Percentiles rank a stretch among this genome's conserved stretches.
Conservation (phyloP, 805 yeast species). For the Sugiyamaella chiloensis region DNA sequence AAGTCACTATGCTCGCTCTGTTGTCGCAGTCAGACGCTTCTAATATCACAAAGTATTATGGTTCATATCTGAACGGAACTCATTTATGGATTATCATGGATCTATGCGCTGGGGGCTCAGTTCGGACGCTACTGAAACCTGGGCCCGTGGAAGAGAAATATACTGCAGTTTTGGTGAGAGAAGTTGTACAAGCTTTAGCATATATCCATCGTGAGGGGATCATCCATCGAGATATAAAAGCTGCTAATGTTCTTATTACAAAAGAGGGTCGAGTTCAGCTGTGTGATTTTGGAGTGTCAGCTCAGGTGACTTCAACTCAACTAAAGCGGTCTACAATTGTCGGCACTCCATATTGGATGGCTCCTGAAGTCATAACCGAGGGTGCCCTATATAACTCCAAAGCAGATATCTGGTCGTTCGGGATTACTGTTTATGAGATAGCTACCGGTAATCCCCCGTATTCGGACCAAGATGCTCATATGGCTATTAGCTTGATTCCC, state of each 20-base stretch:
- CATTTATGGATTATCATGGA: slow-evolving; percentile 97
- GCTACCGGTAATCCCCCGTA: slow-evolving; percentile 98
- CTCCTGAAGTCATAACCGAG: slow-evolving; percentile 46
- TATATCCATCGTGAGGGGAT: slow-evolving; percentile 86
- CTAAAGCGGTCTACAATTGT: slow-evolving; percentile 91
- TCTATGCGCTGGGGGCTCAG: slow-evolving; percentile 93
- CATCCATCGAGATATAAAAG: slow-evolving; percentile 93
- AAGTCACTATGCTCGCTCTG: slow-evolving; percentile 80
- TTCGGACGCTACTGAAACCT: slow-evolving; percentile 78
- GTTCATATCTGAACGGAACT: slow-evolving; percentile 83
- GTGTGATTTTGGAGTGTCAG: slow-evolving; percentile 99
- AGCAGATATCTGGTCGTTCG: slow-evolving; percentile 97
- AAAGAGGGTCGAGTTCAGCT: slow-evolving; percentile 87
- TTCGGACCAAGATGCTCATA: slow-evolving; percentile 87
- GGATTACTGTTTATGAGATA: slow-evolving; percentile 89
- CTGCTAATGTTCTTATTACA: slow-evolving; percentile 88
- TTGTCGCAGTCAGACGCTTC: slow-evolving; percentile 66
- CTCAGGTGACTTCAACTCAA: slow-evolving; percentile 73
- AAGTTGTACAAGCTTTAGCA: slow-evolving; percentile 69
- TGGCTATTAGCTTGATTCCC: slow-evolving; percentile 93
- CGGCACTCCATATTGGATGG: slow-evolving; percentile 58
- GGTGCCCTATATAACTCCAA: slow-evolving; percentile 52
- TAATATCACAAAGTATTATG: slow-evolving; percentile 91
- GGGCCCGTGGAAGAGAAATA: slow-evolving; percentile 85
- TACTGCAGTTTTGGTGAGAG: slow-evolving; percentile 81